Evolutionary conservation across 306 rosid species (phyloP), one percentile per base, ranked within the genome.

Genomic region (Cucurbita moschata): DNA sequence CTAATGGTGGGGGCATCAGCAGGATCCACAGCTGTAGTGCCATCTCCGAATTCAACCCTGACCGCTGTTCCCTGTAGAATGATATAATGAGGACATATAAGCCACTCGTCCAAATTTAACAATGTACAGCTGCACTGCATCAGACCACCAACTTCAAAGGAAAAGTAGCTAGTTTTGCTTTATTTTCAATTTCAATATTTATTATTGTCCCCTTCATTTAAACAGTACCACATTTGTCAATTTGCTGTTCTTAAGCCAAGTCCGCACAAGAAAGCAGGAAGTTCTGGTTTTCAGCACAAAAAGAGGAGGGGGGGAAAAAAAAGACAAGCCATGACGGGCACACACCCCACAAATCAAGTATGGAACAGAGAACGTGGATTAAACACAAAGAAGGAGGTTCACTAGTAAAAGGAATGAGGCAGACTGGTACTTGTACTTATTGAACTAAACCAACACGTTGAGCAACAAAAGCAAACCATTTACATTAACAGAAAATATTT

Each of bases 41-140:
- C 66, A 81, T 94, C 99, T 66, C 99, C 99, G 74, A 88, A 87
- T 79, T 91, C 97, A 85, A 91, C 99, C 87, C 97, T 88, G 65
- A 94, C 99, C 57, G 96, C 83, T 26, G 91, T 89, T 37, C 99
- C 99, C 99, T 93, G 86, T 54, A 71, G 50, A 57, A 57, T 43
- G 63, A 58, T 64, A 72, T 55, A 52, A 76, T 11, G 71, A 37
- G 71, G 76, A 73, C 30, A 52, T 13, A 70, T 47, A 71, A 71
- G 75, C 46, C 10, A 16, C 46, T 47, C 8, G 3, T 42, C 52
- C 14, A 40, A 10, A 46, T 46, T 46, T 4, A 67, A 72, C 52
- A 72, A 5, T 37, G 40, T 9, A 37, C 16, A 9, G 7, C 13
- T 46, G 71, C 30, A 26, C 30, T 26, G 30, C 30, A 26, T 2